phyloP scores from a whole-genome alignment of 2,329 filamentous ascomycete genomes.

The Colletotrichum euphorbiae region DNA sequence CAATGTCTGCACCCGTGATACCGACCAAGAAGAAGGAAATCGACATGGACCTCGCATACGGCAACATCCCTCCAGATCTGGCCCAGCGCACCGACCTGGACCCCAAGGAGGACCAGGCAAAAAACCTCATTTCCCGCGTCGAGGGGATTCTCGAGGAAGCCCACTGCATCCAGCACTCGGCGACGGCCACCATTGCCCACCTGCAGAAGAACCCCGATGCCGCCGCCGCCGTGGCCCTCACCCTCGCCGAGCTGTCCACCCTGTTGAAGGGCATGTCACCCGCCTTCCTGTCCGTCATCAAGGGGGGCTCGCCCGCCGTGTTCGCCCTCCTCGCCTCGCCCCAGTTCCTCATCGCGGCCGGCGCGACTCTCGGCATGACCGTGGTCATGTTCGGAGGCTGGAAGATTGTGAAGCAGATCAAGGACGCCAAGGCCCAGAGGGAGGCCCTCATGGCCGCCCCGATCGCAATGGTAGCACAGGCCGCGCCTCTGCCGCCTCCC shows the following conservation, averaged over 20 bases:
- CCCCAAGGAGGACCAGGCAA: constrained; percentile 60
- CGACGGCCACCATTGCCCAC: constrained; percentile 85
- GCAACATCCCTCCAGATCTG: constrained; percentile 80
- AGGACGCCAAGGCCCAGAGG: constrained; percentile 52
- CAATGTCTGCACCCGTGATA: constrained; percentile 55
- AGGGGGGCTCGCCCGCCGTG: constrained; percentile 84
- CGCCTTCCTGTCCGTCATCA: constrained; percentile 78
- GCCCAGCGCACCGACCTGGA: constrained; percentile 60
- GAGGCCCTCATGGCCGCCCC: constrained; percentile 41
- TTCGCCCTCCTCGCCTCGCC: constrained; percentile 89
- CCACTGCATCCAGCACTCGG: constrained; percentile 88
- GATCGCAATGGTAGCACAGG: constrained; percentile 46
- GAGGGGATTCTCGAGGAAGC: constrained; percentile 86
- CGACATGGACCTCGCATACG: constrained; percentile 94
- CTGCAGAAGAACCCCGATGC: constrained; percentile 77
- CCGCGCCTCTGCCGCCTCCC: constrained; percentile 23
- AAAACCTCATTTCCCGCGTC: constrained; percentile 76
- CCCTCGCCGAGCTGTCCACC: constrained; percentile 89
- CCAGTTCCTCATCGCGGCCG: constrained; percentile 93
- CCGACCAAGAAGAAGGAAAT: constrained; percentile 63
- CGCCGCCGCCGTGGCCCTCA: constrained; percentile 92
- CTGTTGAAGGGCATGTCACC: constrained; percentile 87
- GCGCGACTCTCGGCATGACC: constrained; percentile 91
- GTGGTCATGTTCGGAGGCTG: constrained; percentile 96
- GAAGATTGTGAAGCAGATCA: constrained; percentile 94